These are phyloP conservation scores for Oxytropis ochrocephala DNA, from an alignment of 306 rosid species.

Conservation along the genomic window DNA sequence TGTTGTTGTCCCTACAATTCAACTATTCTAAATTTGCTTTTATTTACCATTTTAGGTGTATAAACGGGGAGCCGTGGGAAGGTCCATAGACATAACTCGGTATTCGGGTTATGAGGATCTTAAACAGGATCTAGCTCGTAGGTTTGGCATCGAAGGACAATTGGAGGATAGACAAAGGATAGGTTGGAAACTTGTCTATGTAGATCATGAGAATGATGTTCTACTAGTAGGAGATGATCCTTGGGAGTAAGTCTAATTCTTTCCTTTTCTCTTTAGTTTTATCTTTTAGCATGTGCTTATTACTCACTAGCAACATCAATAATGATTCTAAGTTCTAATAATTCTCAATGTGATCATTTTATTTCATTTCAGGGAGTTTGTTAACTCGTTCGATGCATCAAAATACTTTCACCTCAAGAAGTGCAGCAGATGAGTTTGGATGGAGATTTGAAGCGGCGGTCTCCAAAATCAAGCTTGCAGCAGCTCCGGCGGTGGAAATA, in stretches of 20 bases:
- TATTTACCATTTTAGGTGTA: conserved; percentile 49
- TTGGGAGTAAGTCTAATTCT: conserved; percentile 69
- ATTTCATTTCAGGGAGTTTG: conserved; percentile 72
- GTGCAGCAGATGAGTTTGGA: conserved; percentile 96
- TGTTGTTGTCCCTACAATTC: too few relatives aligned
- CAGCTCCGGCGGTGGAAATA: conserved; percentile 85
- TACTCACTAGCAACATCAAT: not conserved
- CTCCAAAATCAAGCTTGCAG: conserved; percentile 91
- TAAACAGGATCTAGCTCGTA: conserved; percentile 84
- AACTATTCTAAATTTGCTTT: conserved; percentile 15
- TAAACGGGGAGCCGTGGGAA: conserved; percentile 98
- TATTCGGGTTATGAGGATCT: conserved; percentile 84
- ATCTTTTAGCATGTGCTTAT: not conserved
- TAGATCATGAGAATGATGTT: conserved; percentile 90
- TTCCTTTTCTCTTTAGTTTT: conserved; percentile 2
- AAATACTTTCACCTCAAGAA: conserved; percentile 91
- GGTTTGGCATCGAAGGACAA: conserved; percentile 94
- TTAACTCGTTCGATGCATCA: conserved; percentile 83
- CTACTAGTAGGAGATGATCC: conserved; percentile 97
- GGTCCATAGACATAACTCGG: conserved; percentile 86
- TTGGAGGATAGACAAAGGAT: conserved; percentile 78
- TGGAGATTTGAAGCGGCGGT: conserved; percentile 69
- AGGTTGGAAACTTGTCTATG: conserved; percentile 96
- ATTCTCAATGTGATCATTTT: not conserved
- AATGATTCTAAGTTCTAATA: not conserved